A percentile compares a stretch with the other conserved stretches of the same genome.
Evolutionary conservation across 371 early-diverging fungal genomes (phyloP).

Genomic region (Paraphysoderma sedebokerense): DNA sequence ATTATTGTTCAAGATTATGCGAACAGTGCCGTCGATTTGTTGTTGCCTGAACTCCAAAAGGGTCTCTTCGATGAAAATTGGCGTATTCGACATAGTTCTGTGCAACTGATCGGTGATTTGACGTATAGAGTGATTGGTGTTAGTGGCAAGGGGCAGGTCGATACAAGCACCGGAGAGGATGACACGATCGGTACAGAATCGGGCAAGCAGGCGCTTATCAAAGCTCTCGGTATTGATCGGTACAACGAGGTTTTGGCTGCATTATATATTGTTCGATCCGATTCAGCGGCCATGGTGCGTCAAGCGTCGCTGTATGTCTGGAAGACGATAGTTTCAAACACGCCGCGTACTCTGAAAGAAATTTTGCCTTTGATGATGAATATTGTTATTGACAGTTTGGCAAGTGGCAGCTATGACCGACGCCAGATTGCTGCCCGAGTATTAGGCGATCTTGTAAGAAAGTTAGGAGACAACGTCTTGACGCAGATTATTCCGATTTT

Average conservation of each 20-base stretch:
- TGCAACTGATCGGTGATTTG: conserved; percentile 89
- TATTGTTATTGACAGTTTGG: conserved; percentile 62
- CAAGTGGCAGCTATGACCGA: conserved; percentile 48
- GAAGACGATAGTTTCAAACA: conserved; percentile 88
- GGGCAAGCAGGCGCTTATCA: conserved; percentile 56
- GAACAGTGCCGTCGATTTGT: conserved; percentile 63
- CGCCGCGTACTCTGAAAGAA: conserved; percentile 90
- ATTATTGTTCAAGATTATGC: conserved; percentile 1
- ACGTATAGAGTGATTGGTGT: conserved; percentile 80
- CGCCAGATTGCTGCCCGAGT: conserved; percentile 65
- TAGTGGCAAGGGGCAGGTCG: conserved; percentile 28
- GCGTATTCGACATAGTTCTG: conserved; percentile 88
- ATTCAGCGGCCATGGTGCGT: conserved; percentile 60
- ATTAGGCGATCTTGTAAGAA: conserved; percentile 84
- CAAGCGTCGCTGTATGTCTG: conserved; percentile 79
- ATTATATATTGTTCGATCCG: conserved; percentile 78
- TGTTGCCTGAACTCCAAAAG: conserved; percentile 78
- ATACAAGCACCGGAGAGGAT: too few relatives aligned
- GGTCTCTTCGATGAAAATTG: conserved; percentile 82
- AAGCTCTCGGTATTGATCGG: conserved; percentile 70
- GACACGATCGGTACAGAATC: too few relatives aligned
- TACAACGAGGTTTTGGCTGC: conserved; percentile 77
- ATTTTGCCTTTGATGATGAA: conserved; percentile 74
- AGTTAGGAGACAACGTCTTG: conserved; percentile 80
- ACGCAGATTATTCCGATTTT: conserved; percentile 76